These are phyloP conservation scores for Adansonia grandidieri DNA, from an alignment of 441 rosid species.

Conservation along the genomic window DNA sequence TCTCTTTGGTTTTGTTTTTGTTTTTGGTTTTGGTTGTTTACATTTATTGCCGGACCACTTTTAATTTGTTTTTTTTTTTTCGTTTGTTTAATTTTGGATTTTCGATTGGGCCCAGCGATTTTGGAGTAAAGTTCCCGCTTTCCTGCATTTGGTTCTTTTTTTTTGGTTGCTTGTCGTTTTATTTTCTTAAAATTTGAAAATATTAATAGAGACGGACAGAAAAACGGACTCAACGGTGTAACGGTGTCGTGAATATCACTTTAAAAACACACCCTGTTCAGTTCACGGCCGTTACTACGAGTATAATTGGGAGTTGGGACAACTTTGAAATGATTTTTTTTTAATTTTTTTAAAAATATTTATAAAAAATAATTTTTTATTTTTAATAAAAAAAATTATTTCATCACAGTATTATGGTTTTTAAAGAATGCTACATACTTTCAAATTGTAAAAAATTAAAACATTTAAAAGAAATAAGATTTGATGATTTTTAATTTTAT, in stretches of 20 bases:
- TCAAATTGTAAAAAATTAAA: no score
- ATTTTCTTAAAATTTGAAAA: not conserved
- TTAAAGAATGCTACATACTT: no score
- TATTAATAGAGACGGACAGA: not conserved
- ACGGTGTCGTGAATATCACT: not conserved
- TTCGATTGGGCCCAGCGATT: slow-evolving; percentile 29
- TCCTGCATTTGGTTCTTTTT: slow-evolving; percentile 26
- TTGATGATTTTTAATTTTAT: no score
- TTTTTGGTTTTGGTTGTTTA: no score
- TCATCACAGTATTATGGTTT: no score
- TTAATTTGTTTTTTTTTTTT: not conserved
- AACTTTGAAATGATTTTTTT: no score
- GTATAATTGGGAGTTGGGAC: no score
- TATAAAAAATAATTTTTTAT: not conserved
- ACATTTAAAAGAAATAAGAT: no score
- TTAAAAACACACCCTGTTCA: no score
- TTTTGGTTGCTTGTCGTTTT: not conserved
- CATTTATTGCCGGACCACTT: not conserved
- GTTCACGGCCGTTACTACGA: no score
- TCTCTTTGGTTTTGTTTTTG: not conserved
- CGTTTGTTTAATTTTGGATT: slow-evolving; percentile 24
- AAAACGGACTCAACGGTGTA: not conserved
- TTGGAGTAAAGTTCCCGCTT: slow-evolving; percentile 63
- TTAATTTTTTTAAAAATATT: not conserved
- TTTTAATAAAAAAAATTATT: no score